Evolutionary conservation across 257 asterid genomes (phyloP), one percentile per base, ranked within the genome.

Genomic region (Solanum bukasovii): DNA sequence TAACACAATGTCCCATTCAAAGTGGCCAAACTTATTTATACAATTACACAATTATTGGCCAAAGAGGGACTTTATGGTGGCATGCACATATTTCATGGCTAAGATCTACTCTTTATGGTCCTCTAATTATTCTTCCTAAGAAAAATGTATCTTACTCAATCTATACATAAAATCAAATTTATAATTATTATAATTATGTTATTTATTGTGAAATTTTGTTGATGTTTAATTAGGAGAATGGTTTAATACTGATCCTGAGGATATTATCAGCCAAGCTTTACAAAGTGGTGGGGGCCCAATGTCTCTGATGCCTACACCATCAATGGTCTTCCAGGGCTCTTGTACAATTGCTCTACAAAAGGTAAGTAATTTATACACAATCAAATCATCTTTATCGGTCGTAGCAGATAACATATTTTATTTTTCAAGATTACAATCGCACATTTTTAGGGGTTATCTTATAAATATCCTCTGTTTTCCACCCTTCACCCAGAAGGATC

Each of bases 31-130:
- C 91, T 34, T 93, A 93, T 59, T 87, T 88, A 27, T 93, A 92
- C 89, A 93, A 87, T 23, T 94, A 83, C 82, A 93, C 92, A 0
- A n/a, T 94, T 0, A 85, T 88, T 3, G 93, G 93, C 2, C 94
- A 94, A 87, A 87, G 94, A 13, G 96, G 96, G 10, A 94, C 96
- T n/a, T 91, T 94, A 4, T 94, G 89, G 86, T 93, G 94, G 94
- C 96, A 93, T 75, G 94, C 94, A 0, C 94, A 91, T 68, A 81
- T 92, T 27, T 91, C 93, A 8, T 94, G 93, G 93, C 93, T 94
- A 27, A 73, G 95, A 49, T 86, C 93, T 1, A 93, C 95, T 7
- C 87, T 94, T 13, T 91, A 95, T 31, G 98, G 98, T 13, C 95
- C 95, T 42, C 49, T 95, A 3, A 88, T 94, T 72, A 94, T 95